Conservation (phyloP, 768 basidiomycete species). For the Mycena venus region DNA sequence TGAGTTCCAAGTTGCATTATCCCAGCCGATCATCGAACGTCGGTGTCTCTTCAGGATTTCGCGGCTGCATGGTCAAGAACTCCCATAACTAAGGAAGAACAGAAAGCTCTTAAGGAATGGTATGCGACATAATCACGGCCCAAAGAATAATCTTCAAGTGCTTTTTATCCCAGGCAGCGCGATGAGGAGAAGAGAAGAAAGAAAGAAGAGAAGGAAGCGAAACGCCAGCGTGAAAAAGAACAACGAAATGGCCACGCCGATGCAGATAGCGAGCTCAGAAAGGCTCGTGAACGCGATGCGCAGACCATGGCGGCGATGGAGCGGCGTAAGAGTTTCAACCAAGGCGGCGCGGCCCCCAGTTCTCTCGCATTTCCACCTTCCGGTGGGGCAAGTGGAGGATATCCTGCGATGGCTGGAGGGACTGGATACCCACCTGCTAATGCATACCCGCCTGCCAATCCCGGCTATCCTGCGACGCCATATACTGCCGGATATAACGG, state of each 20-base stretch:
- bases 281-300: slow-evolving; percentile 70
- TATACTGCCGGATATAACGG: slow-evolving; percentile 38
- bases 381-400: slow-evolving; percentile 38
- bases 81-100: slow-evolving; percentile 53
- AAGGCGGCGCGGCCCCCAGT: slow-evolving; percentile 46
- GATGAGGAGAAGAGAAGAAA: slow-evolving; percentile 59
- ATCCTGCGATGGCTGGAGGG: slow-evolving; percentile 26
- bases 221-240: slow-evolving; percentile 67
- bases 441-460: slow-evolving; percentile 12
- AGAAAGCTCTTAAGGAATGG: slow-evolving; percentile 62
- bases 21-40: slow-evolving; percentile 9
- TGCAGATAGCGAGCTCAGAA: slow-evolving; percentile 67
- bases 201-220: slow-evolving; percentile 62
- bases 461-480: slow-evolving; percentile 38
- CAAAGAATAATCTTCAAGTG: not conserved
- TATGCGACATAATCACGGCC: slow-evolving; percentile 37
- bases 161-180: slow-evolving; percentile 54
- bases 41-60: slow-evolving; percentile 63
- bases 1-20: slow-evolving; percentile 45
- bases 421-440: slow-evolving; percentile 14
- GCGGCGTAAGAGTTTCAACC: slow-evolving; percentile 69
- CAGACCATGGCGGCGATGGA: slow-evolving; percentile 55
- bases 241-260: slow-evolving; percentile 48
- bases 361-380: slow-evolving; percentile 49
- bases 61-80: slow-evolving; percentile 68